Evolutionary conservation across 2,329 filamentous ascomycete species (phyloP), one percentile per base, ranked within the genome.

Genomic region (Colletotrichum euphorbiae): DNA sequence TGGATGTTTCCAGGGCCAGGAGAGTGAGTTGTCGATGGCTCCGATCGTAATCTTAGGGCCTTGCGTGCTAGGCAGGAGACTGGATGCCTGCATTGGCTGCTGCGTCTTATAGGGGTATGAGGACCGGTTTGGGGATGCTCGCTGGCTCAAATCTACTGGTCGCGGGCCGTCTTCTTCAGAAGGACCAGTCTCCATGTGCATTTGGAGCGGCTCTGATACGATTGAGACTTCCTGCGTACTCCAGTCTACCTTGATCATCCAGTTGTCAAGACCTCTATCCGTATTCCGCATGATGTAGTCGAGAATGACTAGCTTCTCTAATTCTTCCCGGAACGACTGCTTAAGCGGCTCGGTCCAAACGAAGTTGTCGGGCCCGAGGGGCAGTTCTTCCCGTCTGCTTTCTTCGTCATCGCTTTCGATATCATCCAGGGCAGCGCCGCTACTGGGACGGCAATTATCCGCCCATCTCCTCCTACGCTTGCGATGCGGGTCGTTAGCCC

Each of bases 271-370:
- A 2, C 96, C 96, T 80, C 96, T 89, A 78, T 99, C 96, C 2
- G 96, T 99, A 76, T 99, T 99, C 66, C 96, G 89, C 96, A 99
- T 99, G 71, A 99, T 97, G 77, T 99, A 99, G 80, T 99, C 96
- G 72, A 99, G 80, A 74, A 99, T 97, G 21, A 99, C 97, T 7
- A 99, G 84, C 79, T 98, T 98, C 81, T 99, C 96, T 54, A 99
- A 85, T 80, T 98, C 93, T 78, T 99, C 96, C 42, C 96, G 86
- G 77, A 99, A 97, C 0, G 93, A 92, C 78, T 97, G 93, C 76
- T 98, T 97, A 51, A 99, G 80, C 6, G 85, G 82, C 58, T 97
- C 92, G 0, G 93, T 97, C 96, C 96, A 99, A 67, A 91, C 87
- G 72, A 96, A 97, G 62, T 85, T 85, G 24, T 84, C 82, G 3